Percentiles rank a stretch among this genome's conserved stretches.
phyloP scores from a whole-genome alignment of 495 filamentous ascomycete genomes.

The Jackrogersella minutella region DNA sequence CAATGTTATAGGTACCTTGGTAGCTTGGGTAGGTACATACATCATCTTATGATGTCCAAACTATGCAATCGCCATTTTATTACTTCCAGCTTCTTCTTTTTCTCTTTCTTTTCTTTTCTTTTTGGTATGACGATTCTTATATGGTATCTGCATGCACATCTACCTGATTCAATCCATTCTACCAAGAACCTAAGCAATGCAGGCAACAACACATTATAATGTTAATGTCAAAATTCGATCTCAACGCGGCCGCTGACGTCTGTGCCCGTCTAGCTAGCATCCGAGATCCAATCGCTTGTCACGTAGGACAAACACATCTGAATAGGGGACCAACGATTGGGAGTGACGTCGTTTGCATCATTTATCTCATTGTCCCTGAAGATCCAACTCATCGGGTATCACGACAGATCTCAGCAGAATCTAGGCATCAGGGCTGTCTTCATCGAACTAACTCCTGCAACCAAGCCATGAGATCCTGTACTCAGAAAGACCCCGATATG shows the following conservation, averaged over 20 bases:
- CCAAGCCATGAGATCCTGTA: conserved; percentile 26
- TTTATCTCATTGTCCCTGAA: conserved; percentile 33
- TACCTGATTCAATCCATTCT: conserved; percentile 17
- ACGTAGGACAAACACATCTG: conserved; percentile 43
- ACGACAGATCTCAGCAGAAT: conserved; percentile 42
- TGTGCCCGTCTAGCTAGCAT: conserved; percentile 26
- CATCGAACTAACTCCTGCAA: conserved; percentile 17
- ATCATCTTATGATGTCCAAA: no score
- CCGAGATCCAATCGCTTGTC: conserved; percentile 44
- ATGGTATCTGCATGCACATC: conserved; percentile 23
- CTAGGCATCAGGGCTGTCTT: conserved; percentile 14
- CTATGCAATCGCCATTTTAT: background rate
- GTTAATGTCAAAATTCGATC: conserved; percentile 25
- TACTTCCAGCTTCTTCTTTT: background rate
- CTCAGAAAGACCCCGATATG: conserved; percentile 7
- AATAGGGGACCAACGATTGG: conserved; percentile 35
- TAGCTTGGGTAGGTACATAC: background rate
- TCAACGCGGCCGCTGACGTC: conserved; percentile 26
- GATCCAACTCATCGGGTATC: conserved; percentile 43
- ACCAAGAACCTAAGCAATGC: conserved; percentile 10
- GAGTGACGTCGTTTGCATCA: conserved; percentile 42
- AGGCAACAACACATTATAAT: conserved; percentile 8
- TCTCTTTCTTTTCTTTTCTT: background rate
- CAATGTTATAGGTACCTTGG: background rate
- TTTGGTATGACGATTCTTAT: background rate